These are phyloP conservation scores for Fusarium chaquense DNA, from an alignment of 2,329 filamentous ascomycete genomes.

Conservation along the genomic window DNA sequence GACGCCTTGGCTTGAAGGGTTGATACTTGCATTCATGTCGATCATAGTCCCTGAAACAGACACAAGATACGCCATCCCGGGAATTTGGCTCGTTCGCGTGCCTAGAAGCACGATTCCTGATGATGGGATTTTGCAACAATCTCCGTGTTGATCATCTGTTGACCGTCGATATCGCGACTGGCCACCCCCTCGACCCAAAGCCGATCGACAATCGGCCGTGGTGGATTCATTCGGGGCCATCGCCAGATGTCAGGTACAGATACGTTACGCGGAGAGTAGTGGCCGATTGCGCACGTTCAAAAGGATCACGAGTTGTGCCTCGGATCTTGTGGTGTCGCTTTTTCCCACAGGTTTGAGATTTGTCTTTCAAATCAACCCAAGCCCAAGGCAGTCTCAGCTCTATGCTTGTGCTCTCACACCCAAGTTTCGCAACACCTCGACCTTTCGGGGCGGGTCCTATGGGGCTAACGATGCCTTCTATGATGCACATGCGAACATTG, in stretches of 20 bases:
- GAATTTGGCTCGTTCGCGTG: background rate
- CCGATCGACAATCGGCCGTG: background rate
- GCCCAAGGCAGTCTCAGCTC: background rate
- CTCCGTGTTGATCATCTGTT: constrained; percentile 29
- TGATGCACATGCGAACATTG: background rate
- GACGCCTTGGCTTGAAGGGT: constrained; percentile 5
- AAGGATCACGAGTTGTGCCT: constrained; percentile 4
- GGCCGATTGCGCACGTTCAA: background rate
- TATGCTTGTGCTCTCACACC: background rate
- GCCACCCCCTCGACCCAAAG: constrained; percentile 1
- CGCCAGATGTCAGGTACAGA: background rate
- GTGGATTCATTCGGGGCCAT: constrained; percentile 2
- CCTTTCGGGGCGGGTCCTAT: constrained; percentile 1
- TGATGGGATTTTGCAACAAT: constrained; percentile 22
- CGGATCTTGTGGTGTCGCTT: constrained; percentile 17
- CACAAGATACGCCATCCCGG: background rate
- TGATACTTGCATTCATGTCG: constrained; percentile 20
- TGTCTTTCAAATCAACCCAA: background rate
- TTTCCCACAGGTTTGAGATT: constrained; percentile 1
- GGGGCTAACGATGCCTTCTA: constrained; percentile 5
- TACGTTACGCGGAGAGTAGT: background rate
- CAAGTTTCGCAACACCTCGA: background rate
- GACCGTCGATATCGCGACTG: constrained; percentile 1
- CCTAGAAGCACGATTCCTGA: background rate
- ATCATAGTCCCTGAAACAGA: constrained; percentile 24